Evolutionary conservation across 75 land plant species (phyloP).

Genomic region (Isoetes taiwanensis): DNA sequence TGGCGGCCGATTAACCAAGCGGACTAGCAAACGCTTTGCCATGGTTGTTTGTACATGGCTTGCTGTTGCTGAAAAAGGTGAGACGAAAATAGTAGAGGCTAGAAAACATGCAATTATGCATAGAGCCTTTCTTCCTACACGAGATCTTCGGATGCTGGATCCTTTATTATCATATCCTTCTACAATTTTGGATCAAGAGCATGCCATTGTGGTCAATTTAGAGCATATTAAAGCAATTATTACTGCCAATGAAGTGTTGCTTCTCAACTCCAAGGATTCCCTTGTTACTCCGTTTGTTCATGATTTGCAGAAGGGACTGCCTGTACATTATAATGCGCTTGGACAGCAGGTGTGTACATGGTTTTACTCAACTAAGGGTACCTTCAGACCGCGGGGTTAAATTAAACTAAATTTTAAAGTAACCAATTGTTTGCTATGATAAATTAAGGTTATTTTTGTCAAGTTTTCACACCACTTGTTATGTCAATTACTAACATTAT

Average conservation of each 20-base stretch:
- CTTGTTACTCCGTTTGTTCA: slow-evolving; percentile 9
- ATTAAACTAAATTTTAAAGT: no score
- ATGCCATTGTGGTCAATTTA: slow-evolving; percentile 36
- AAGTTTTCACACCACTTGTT: no score
- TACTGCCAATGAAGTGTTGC: slow-evolving; percentile 22
- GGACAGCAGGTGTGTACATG: slow-evolving; percentile 13
- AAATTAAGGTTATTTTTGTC: no score
- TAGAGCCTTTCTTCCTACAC: slow-evolving; percentile 40
- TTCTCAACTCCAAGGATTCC: slow-evolving; percentile 8
- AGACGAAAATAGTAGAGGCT: slow-evolving; percentile 41
- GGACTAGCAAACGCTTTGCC: no score
- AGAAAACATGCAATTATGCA: slow-evolving; percentile 60
- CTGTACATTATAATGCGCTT: slow-evolving; percentile 10
- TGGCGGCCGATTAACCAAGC: no score
- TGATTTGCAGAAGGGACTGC: slow-evolving; percentile 13
- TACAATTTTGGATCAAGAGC: slow-evolving; percentile 46
- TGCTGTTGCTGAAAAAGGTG: no score
- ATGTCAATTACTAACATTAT: no score
- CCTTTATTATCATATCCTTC: slow-evolving; percentile 61
- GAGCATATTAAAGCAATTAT: slow-evolving; percentile 57
- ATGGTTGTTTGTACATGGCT: no score
- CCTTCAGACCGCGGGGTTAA: no score
- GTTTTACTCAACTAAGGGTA: no score
- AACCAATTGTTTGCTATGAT: no score
- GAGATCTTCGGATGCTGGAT: slow-evolving; percentile 64